A percentile compares a stretch with the other conserved stretches of the same genome.
These are phyloP conservation scores for Leptomonas pyrrhocoris DNA, from an alignment of 208 protist genomes.

Conservation along the genomic window DNA sequence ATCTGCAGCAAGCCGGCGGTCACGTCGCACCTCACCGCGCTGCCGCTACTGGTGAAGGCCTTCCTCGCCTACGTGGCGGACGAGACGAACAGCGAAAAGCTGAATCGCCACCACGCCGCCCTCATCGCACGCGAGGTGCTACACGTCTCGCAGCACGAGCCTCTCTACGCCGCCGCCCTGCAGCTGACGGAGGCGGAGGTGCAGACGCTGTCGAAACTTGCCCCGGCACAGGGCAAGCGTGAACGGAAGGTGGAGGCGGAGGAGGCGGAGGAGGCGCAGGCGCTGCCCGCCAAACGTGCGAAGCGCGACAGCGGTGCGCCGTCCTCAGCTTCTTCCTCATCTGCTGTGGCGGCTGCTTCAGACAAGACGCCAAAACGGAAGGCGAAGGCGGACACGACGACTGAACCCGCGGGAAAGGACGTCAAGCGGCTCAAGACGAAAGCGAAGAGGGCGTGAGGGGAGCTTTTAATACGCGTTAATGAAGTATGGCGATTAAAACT, in stretches of 20 bases:
- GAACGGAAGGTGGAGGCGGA: slow-evolving; percentile 11
- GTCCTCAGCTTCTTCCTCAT: neutral
- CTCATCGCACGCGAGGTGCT: slow-evolving; percentile 85
- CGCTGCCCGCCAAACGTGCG: neutral
- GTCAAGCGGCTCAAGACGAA: slow-evolving; percentile 11
- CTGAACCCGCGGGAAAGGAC: neutral
- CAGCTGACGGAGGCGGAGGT: slow-evolving; percentile 49
- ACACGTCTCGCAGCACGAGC: slow-evolving; percentile 48
- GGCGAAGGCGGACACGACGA: slow-evolving; percentile 22
- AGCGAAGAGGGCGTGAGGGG: slow-evolving; percentile 33
- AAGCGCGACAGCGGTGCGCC: neutral
- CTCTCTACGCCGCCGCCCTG: slow-evolving; percentile 63
- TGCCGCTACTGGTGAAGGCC: slow-evolving; percentile 64
- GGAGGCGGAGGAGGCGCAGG: neutral
- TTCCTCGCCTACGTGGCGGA: slow-evolving; percentile 52
- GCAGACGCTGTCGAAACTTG: slow-evolving; percentile 42
- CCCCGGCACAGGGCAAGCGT: slow-evolving; percentile 57
- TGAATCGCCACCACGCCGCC: slow-evolving; percentile 67
- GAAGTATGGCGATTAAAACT: too few relatives aligned
- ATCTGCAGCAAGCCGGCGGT: slow-evolving; percentile 82
- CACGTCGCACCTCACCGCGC: slow-evolving; percentile 67
- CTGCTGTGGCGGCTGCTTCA: neutral
- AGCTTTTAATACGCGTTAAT: too few relatives aligned
- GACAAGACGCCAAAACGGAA: neutral
- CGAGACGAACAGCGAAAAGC: slow-evolving; percentile 37